Conservation (phyloP, 768 basidiomycete species). For the Inosperma sp. region DNA sequence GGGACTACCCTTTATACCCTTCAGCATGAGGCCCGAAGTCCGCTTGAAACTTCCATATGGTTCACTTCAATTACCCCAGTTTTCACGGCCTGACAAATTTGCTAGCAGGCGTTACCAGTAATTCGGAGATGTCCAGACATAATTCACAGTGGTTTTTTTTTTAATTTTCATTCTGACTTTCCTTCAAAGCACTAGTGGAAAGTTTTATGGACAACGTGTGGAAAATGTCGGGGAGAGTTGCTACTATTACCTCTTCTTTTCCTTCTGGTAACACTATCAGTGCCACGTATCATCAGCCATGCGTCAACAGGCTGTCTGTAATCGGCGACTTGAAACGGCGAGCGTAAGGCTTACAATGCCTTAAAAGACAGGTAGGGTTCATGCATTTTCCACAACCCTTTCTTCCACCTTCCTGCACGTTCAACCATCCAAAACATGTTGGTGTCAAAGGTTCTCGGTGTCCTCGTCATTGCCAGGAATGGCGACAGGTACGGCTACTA, state of each 20-base stretch:
- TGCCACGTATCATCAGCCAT: conserved; percentile 8
- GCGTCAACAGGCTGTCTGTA: conserved; percentile 17
- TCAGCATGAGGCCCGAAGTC: too few species aligned
- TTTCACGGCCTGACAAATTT: too few species aligned
- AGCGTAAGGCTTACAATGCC: conserved; percentile 12
- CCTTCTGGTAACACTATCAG: conserved; percentile 17
- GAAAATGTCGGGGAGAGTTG: conserved; percentile 8
- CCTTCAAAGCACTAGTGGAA: too few species aligned
- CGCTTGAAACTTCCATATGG: too few species aligned
- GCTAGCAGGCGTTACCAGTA: too few species aligned
- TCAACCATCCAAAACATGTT: conserved; percentile 28
- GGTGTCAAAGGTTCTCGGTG: conserved; percentile 67
- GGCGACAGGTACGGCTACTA: conserved; percentile 66
- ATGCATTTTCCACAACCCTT: conserved; percentile 17
- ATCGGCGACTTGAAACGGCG: conserved; percentile 11
- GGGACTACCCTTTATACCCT: too few species aligned
- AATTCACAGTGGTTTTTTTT: too few species aligned
- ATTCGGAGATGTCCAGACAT: too few species aligned
- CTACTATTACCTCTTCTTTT: conserved; percentile 11
- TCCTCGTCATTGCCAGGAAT: conserved; percentile 73
- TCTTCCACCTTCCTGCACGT: conserved; percentile 11
- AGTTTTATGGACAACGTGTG: too few species aligned
- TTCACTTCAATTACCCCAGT: too few species aligned
- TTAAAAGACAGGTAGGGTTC: conserved; percentile 20
- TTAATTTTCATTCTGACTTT: too few species aligned